Evolutionary conservation across 2,329 filamentous ascomycete genomes (phyloP), one percentile per base, ranked within the genome.

Genomic region (Herpotrichia juniperi): DNA sequence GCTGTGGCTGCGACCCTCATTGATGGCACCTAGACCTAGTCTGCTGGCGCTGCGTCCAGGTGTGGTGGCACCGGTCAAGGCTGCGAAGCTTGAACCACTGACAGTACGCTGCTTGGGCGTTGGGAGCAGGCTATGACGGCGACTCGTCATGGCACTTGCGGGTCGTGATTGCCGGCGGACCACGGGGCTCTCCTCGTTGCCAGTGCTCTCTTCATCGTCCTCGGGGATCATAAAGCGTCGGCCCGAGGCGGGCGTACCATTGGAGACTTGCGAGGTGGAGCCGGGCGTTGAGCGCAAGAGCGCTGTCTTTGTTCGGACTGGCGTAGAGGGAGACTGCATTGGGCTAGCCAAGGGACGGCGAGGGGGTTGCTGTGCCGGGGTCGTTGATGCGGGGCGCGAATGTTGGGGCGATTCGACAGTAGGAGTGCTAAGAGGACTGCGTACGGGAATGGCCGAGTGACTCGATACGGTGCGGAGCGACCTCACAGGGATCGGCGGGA

Each of bases 391-490:
- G 21, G 68, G 60, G 6, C 51, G 45, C 16, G 58, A 47, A 0
- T 61, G 43, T 12, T 59, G 45, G 2, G 64, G 66, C 10, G 71
- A 67, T 4, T 66, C 54, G 16, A 59, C 57, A 8, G 69, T 60
- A 3, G 59, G 51, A 17, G 64, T 70, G 37, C 67, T 58, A 24
- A 72, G 43, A 2, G 72, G 69, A 54, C 68, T 74, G 24, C 67
- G 66, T n/a, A 73, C 59, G 22, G 71, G 71, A 39, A 73, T 70
- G 2, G 64, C 61, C 7, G 71, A 72, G 35, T 69, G 63, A 14
- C 69, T 69, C 22, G 68, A 67, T 4, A 65, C 61, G 37, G 62
- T 67, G 17, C 66, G 58, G 11, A 69, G 51, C 3, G 61, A 58
- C 31, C 58, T 50, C 2, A 59, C 46, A 8, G 63, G 53, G 6